Evolutionary conservation across 2,329 filamentous ascomycete species (phyloP), one percentile per base, ranked within the genome.

Genomic region (Aspergillus udagawae): DNA sequence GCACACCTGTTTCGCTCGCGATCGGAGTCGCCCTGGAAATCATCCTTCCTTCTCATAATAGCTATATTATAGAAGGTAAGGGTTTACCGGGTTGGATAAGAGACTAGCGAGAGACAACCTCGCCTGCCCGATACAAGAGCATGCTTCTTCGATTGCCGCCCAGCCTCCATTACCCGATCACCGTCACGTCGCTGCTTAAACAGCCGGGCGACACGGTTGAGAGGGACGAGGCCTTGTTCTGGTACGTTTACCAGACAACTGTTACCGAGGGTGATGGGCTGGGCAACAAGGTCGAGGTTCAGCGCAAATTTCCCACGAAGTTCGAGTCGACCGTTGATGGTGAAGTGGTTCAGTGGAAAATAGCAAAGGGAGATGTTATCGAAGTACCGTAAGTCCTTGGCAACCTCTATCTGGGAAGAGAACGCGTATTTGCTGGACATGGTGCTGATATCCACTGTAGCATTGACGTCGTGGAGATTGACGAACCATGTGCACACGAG

Each of bases 401-500:
- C 23, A 27, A 3, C 17, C 25, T 4, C 10, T 41, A 10, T 28
- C 9, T 23, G 10, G 17, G 17, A 12, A 32, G 10, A 42, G 23
- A 17, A 23, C 42, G 35, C 28, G 51, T 20, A 21, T 54, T 4
- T 35, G 14, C 20, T 25, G 32, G 41, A 29, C 9, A 49, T 52
- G 41, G 21, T 21, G 45, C 51, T 58, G 53, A 60, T 51, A n/a
- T n/a, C 45, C n/a, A 20, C 27, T n/a, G 20, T 47, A 85, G 83
- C 27, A 73, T 81, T 35, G 75, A 80, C 23, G 74, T 88, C 60
- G 84, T 92, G 58, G 87, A 91, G 59, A 88, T 99, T 54, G 89
- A 96, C 67, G 94, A 99, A 78, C 86, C 89, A 56, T 99, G 94
- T 75, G 84, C 88, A 29, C 94, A 99, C 76, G 90, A 93, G 67